Evolutionary conservation across 2,329 filamentous ascomycete species (phyloP).

Genomic region (Ophiostoma sp.): DNA sequence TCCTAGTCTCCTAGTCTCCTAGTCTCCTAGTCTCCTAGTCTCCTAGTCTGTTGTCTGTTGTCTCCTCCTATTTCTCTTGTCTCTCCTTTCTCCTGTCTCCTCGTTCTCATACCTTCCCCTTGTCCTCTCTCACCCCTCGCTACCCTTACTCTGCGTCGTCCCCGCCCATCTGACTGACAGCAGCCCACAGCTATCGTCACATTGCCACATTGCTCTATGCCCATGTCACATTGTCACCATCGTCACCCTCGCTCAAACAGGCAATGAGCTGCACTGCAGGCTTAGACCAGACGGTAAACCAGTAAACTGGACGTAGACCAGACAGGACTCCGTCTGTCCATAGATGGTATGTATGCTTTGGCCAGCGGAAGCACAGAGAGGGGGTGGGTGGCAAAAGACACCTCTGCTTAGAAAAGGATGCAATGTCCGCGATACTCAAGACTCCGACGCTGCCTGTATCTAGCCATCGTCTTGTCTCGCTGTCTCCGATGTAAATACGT

Average conservation of each 20-base stretch:
- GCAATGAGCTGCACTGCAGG: conserved; percentile 8
- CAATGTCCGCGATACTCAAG: no score
- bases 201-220: conserved; percentile 13
- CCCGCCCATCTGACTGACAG: neutral
- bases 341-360: neutral
- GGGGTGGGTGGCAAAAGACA: no score
- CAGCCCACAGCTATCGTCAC: conserved; percentile 14
- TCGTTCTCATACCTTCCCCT: no score
- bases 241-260: conserved; percentile 1
- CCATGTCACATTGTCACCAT: conserved; percentile 13
- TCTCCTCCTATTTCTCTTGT: neutral
- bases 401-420: no score
- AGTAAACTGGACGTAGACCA: no score
- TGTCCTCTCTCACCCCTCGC: no score
- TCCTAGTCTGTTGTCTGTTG: neutral
- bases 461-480: no score
- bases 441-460: no score
- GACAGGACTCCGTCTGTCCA: neutral
- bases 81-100: neutral
- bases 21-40: neutral
- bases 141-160: no score
- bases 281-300: neutral
- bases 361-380: no score
- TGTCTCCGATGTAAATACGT: no score
- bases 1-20: neutral